Conservation (phyloP, 768 basidiomycete species). For the Lactarius tabidus region DNA sequence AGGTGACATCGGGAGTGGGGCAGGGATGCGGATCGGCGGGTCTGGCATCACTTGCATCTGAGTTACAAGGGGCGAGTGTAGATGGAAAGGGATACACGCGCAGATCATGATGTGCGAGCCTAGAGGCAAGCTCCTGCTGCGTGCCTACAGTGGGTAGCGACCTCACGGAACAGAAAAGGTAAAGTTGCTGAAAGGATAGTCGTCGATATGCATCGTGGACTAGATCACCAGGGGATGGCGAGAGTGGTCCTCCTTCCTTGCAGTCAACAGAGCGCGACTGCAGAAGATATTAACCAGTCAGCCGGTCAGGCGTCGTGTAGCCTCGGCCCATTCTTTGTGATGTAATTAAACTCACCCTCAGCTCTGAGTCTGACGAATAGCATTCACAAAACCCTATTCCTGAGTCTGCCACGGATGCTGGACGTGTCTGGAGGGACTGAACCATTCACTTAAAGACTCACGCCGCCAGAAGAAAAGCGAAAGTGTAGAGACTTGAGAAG, state of each 20-base stretch:
- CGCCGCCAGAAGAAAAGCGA: not conserved
- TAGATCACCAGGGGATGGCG: constrained; percentile 34
- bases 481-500: too few relatives aligned
- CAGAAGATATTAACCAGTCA: not conserved
- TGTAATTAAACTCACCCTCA: constrained; percentile 11
- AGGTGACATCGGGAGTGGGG: not conserved
- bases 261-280: constrained; percentile 5
- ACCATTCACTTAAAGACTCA: constrained; percentile 7
- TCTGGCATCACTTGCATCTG: constrained; percentile 8
- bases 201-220: constrained; percentile 68
- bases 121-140: constrained; percentile 59
- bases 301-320: not conserved
- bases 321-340: not conserved
- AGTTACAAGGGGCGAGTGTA: constrained; percentile 27
- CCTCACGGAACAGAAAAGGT: constrained; percentile 71
- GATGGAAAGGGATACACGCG: constrained; percentile 63
- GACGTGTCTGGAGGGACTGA: constrained; percentile 17
- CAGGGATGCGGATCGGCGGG: not conserved
- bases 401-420: constrained; percentile 20
- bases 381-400: constrained; percentile 3
- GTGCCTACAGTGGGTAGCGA: constrained; percentile 63
- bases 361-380: constrained; percentile 12
- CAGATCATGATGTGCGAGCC: constrained; percentile 71
- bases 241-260: not conserved
- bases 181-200: constrained; percentile 61